Evolutionary conservation across 2,329 filamentous ascomycete species (phyloP), one percentile per base, ranked within the genome.

Genomic region (Fusarium annulatum): DNA sequence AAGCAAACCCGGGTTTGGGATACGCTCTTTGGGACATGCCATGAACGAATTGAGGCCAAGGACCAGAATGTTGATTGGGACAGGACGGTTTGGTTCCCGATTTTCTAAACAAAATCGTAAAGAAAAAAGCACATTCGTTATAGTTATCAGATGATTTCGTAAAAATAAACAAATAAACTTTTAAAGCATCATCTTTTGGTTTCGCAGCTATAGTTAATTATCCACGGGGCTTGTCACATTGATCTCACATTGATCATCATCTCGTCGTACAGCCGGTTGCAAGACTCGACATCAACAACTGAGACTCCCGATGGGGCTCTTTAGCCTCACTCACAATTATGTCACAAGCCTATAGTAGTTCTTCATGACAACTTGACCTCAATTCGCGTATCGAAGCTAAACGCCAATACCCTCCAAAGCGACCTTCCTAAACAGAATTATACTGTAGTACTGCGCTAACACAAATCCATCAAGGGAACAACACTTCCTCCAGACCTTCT

Each of bases 1-100:
- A 72, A 72, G 30, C 69, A 72, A 48, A 72, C 69, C 0, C 51
- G 69, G 1, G 52, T 72, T 18, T 72, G 69, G 69, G 69, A 72
- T 46, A 52, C 36, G 6, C 5, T 72, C 2, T 71, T 71, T 63
- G 67, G 69, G 7, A 71, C 69, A 5, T 71, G 69, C 7, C 69
- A 71, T 5, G 67, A 67, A 1, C 62, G 69, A 1, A 71, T 71
- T 23, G 69, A 71, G 10, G 48, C 62, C 3, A 41, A 26, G 21
- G 45, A n/a, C 7, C 33, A 62, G 4, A 71, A 71, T 28, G 41
- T 71, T 48, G 43, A 71, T 26, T 71, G 67, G 69, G 53, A 72
- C 1, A 58, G 28, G 18, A 10, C 55, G 9, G 55, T 58, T 11
- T 49, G 23, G n/a, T 48, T 58, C 4, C 55, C 55, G 0, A 36